Percentiles rank a stretch among this genome's conserved stretches.
Evolutionary conservation across 768 basidiomycete genomes (phyloP).

Genomic region (Megacollybia marginata): DNA sequence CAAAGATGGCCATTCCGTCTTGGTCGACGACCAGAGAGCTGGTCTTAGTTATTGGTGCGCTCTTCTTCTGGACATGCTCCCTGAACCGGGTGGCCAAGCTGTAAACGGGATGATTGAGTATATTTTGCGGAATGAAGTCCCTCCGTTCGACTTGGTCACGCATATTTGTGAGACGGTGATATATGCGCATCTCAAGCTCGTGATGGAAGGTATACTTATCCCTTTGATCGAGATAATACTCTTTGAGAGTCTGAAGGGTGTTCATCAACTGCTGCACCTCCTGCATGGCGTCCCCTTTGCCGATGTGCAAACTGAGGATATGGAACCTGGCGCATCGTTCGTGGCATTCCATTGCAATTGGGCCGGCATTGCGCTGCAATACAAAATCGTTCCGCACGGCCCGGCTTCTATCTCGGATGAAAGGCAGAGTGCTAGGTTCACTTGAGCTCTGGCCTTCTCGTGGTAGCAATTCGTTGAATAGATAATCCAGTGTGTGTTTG

Average conservation of each 20-base stretch:
- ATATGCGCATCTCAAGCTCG: slow-evolving; percentile 94
- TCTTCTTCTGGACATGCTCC: slow-evolving; percentile 70
- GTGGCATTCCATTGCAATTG: slow-evolving; percentile 79
- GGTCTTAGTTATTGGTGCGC: slow-evolving; percentile 66
- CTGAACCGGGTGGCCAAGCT: slow-evolving; percentile 79
- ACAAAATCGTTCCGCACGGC: slow-evolving; percentile 91
- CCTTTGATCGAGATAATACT: slow-evolving; percentile 85
- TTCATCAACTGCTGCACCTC: slow-evolving; percentile 92
- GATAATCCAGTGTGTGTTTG: slow-evolving; percentile 83
- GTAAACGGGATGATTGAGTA: slow-evolving; percentile 70
- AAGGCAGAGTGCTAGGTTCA: slow-evolving; percentile 47
- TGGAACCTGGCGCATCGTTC: slow-evolving; percentile 94
- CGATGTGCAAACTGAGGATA: slow-evolving; percentile 69
- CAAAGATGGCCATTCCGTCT: slow-evolving; percentile 63
- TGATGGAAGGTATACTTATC: slow-evolving; percentile 63
- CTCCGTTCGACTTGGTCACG: slow-evolving; percentile 74
- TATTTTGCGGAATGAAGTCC: slow-evolving; percentile 61
- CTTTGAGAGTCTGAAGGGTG: slow-evolving; percentile 84
- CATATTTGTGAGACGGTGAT: slow-evolving; percentile 88
- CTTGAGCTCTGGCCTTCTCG: slow-evolving; percentile 56
- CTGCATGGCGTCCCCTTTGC: slow-evolving; percentile 51
- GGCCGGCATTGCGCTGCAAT: slow-evolving; percentile 78
- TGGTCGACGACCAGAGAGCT: slow-evolving; percentile 55
- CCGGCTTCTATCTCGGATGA: slow-evolving; percentile 89
- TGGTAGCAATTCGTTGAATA: slow-evolving; percentile 77